phyloP scores from a whole-genome alignment of 768 basidiomycete genomes.

The Gyrodon lividus region DNA sequence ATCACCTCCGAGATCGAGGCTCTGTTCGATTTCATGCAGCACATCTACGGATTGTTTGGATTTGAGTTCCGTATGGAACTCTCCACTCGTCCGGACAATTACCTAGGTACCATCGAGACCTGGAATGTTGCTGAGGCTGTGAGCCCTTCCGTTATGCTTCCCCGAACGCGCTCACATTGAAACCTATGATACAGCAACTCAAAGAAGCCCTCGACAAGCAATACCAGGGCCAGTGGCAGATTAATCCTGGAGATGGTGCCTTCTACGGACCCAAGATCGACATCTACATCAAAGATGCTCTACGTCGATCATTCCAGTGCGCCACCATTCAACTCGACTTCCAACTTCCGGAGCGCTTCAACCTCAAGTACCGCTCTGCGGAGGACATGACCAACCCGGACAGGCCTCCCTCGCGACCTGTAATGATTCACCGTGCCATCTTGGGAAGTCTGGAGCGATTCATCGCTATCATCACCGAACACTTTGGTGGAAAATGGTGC shows the following conservation, averaged over 20 bases:
- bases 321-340: conserved; percentile 99
- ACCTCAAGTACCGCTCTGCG: conserved; percentile 84
- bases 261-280: conserved; percentile 99
- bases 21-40: conserved; percentile 93
- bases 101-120: conserved; percentile 81
- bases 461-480: conserved; percentile 95
- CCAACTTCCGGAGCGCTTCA: conserved; percentile 95
- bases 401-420: conserved; percentile 69
- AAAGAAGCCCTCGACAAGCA: conserved; percentile 78
- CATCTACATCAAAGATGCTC: conserved; percentile 91
- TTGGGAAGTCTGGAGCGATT: conserved; percentile 93
- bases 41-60: conserved; percentile 91
- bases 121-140: conserved; percentile 91
- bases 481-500: conserved; percentile 96
- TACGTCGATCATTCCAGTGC: conserved; percentile 93
- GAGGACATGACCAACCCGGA: conserved; percentile 54
- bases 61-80: conserved; percentile 93
- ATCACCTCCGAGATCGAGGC: conserved; percentile 83
- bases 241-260: conserved; percentile 96
- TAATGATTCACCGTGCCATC: conserved; percentile 98
- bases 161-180: neutral
- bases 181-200: conserved; percentile 60
- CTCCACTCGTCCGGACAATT: conserved; percentile 95
- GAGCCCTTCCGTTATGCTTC: conserved; percentile 17
- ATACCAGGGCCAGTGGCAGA: conserved; percentile 85